Conservation (phyloP, 306 rosid genomes). For the Cicer pinnatifidum region DNA sequence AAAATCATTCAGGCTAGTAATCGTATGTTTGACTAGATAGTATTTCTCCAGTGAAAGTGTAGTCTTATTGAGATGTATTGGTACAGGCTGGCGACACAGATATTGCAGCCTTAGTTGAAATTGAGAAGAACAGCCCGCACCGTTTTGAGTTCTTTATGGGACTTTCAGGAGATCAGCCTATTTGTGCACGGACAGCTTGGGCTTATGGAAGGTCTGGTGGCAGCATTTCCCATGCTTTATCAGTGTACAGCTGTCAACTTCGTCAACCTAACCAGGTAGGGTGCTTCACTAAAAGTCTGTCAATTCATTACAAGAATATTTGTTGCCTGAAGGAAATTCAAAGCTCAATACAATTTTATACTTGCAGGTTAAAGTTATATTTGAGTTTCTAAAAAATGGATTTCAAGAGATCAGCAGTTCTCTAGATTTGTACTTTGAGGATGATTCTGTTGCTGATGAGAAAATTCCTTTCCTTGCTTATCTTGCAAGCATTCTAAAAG, state of each 20-base stretch:
- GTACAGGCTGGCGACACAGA: conserved; percentile 93
- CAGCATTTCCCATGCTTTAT: conserved; percentile 87
- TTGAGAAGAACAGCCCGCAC: conserved; percentile 96
- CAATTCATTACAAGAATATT: conserved; percentile 41
- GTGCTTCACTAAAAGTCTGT: conserved; percentile 42
- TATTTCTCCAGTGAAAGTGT: conserved; percentile 37
- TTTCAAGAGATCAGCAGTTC: conserved; percentile 95
- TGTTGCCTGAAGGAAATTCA: conserved; percentile 42
- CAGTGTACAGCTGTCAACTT: conserved; percentile 96
- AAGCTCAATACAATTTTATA: conserved; percentile 44
- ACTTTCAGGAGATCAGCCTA: conserved; percentile 91
- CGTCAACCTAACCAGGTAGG: conserved; percentile 92
- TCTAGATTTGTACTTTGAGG: conserved; percentile 86
- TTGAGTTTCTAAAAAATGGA: conserved; percentile 87
- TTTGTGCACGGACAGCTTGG: conserved; percentile 98
- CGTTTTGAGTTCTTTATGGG: conserved; percentile 99
- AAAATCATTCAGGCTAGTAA: conserved; percentile 86
- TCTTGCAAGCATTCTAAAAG: conserved; percentile 73
- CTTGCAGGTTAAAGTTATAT: conserved; percentile 86
- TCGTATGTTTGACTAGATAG: conserved; percentile 32
- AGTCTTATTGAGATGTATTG: conserved; percentile 45
- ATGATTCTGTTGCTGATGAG: conserved; percentile 97
- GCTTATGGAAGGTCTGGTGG: conserved; percentile 95
- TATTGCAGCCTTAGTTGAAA: conserved; percentile 93
- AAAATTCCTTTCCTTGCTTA: conserved; percentile 93